Base-by-base conservation (phyloP, 1,284 basidiomycete genomes). In the Ceratobasidium sp. region DNA sequence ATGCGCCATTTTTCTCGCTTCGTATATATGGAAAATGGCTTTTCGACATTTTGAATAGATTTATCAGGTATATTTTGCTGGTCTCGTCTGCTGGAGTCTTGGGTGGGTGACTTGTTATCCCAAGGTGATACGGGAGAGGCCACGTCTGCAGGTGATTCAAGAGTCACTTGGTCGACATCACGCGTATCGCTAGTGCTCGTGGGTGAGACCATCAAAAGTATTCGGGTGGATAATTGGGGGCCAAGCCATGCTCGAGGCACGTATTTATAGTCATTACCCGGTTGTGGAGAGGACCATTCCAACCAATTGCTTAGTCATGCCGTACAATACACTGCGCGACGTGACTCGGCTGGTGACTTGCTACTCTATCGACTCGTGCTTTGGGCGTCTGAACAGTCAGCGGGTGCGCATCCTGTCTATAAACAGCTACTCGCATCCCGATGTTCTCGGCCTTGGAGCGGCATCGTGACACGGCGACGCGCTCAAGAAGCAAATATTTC, bases 1-100 rank as follows among this genome's bases (percentile, higher is more conserved):
- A 92, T 87, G 45, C 85, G 81, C 89, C 88, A 90, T 82, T 89
- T 91, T 77, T 92, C 89, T 14, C 78, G 75, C 3, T 75, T 76
- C 0, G 85, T 85, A 77, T 86, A 91, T 43, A 89, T 72, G 26
- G 75, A 72, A 53, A 73, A 76, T 16, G 73, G 73, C 34, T 65
- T 52, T 52, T 50, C 52, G 16, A 9, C 26, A 4, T 53, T n/a
- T 23, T 50, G 21, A 50, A 28, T 28, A 30, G 1, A 2, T 12
- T 4, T 5, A 23, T 53, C 50, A 53, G 21, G 1, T 9, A 12
- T 1, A 14, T 53, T 53, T 14, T 2, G 3, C 26, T 30, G 50
- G 16, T 30, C 9, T 12, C 16, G 50, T 53, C 12, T 12, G 18
- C 26, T 30, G n/a, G 46, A 48, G 21, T 53, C 28, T 10, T 28